Conservation (phyloP, 2,329 filamentous ascomycete species). For the Colletotrichum sp. region DNA sequence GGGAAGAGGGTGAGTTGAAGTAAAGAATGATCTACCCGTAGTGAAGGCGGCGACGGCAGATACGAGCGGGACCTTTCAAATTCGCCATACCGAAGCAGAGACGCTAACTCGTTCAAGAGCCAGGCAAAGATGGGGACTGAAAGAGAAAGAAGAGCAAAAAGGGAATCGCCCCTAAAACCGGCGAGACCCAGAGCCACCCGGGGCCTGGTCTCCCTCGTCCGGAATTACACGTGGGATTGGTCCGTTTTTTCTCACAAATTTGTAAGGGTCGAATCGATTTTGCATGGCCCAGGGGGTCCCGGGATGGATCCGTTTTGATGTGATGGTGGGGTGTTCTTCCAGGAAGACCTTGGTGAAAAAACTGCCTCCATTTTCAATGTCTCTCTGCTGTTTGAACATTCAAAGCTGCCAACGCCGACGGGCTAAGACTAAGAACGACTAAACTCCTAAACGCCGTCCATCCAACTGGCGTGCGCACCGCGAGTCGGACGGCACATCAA, state of each 20-base stretch:
- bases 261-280: background rate
- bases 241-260: background rate
- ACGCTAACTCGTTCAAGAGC: background rate
- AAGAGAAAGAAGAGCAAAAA: background rate
- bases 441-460: background rate
- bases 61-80: background rate
- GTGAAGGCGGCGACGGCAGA: background rate
- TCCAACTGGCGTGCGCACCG: background rate
- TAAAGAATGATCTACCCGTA: background rate
- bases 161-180: background rate
- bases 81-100: background rate
- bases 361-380: background rate
- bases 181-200: background rate
- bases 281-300: background rate
- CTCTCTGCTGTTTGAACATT: background rate
- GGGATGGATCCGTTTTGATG: background rate
- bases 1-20: background rate
- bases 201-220: background rate
- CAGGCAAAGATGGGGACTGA: background rate
- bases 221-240: constrained; percentile 3
- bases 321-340: background rate
- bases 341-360: background rate
- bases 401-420: background rate
- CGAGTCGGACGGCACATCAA: background rate
- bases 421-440: background rate